These are phyloP conservation scores for Fusarium nurragi DNA, from an alignment of 2,329 filamentous ascomycete genomes.

Conservation along the genomic window DNA sequence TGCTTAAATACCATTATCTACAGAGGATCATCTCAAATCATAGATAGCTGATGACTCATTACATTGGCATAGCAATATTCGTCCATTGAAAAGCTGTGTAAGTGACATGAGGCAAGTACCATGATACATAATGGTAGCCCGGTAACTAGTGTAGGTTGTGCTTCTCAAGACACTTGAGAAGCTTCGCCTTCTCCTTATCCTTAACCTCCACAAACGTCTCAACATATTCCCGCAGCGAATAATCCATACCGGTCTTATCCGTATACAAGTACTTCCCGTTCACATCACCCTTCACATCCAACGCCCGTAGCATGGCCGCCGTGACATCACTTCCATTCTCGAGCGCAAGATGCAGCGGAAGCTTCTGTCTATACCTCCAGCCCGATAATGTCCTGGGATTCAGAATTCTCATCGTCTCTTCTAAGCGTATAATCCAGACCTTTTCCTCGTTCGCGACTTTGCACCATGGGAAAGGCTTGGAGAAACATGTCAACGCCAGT, in stretches of 20 bases:
- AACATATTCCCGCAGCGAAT: slow-evolving; percentile 19
- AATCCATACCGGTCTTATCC: slow-evolving; percentile 6
- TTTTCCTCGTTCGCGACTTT: slow-evolving; percentile 16
- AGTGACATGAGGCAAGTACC: too few species aligned
- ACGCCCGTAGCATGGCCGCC: not conserved
- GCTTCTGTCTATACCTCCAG: slow-evolving; percentile 13
- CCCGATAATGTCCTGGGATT: not conserved
- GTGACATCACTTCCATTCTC: slow-evolving; percentile 16
- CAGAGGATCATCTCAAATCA: too few species aligned
- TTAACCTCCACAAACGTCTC: slow-evolving; percentile 10
- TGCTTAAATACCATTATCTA: too few species aligned
- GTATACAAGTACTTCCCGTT: slow-evolving; percentile 13
- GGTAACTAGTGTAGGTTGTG: not conserved
- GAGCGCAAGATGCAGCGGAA: slow-evolving; percentile 9
- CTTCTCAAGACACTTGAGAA: not conserved
- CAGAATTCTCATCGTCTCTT: slow-evolving; percentile 13
- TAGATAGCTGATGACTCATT: too few species aligned
- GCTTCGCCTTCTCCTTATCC: slow-evolving; percentile 12
- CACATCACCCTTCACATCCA: not conserved
- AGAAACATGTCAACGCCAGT: slow-evolving; percentile 1
- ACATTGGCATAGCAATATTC: too few species aligned
- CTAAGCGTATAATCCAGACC: not conserved
- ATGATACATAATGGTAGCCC: not conserved
- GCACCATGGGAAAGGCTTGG: slow-evolving; percentile 12
- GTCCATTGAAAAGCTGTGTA: too few species aligned